A percentile compares a stretch with the other conserved stretches of the same genome.
These are phyloP conservation scores for Diaporthe ilicicola DNA, from an alignment of 2,329 filamentous ascomycete species.

Conservation along the genomic window DNA sequence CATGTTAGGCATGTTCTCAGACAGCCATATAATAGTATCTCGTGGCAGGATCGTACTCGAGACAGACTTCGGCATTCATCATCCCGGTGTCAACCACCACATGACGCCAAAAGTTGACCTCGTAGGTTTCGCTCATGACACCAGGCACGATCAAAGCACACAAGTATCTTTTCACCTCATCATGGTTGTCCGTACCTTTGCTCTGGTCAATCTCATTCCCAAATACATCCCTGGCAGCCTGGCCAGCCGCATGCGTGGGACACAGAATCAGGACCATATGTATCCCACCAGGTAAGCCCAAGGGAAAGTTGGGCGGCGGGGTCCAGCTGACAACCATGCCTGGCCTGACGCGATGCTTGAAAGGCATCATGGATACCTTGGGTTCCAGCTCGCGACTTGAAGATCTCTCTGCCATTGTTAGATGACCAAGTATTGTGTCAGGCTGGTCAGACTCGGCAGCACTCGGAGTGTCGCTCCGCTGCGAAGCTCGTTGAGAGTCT, in stretches of 20 bases:
- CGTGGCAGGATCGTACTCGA: background rate
- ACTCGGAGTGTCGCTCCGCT: background rate
- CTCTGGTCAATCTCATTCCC: background rate
- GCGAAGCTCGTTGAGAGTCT: background rate
- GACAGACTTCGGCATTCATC: background rate
- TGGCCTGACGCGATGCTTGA: background rate
- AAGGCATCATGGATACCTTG: accelerated
- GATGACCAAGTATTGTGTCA: background rate
- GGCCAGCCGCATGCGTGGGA: background rate
- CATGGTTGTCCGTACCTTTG: background rate
- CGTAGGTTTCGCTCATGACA: background rate
- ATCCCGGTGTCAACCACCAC: background rate
- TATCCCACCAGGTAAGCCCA: background rate
- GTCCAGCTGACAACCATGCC: background rate
- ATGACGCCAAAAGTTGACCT: background rate
- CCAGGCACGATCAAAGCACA: background rate
- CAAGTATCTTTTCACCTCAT: background rate
- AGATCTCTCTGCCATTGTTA: background rate
- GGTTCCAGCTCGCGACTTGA: background rate
- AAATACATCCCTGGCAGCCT: background rate
- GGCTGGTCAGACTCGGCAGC: background rate
- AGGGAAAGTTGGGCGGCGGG: background rate
- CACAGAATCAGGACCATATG: background rate
- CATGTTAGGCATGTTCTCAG: too few relatives aligned
- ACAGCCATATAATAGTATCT: background rate